Conservation (phyloP, 2,329 filamentous ascomycete species). For the Venturia asperata region DNA sequence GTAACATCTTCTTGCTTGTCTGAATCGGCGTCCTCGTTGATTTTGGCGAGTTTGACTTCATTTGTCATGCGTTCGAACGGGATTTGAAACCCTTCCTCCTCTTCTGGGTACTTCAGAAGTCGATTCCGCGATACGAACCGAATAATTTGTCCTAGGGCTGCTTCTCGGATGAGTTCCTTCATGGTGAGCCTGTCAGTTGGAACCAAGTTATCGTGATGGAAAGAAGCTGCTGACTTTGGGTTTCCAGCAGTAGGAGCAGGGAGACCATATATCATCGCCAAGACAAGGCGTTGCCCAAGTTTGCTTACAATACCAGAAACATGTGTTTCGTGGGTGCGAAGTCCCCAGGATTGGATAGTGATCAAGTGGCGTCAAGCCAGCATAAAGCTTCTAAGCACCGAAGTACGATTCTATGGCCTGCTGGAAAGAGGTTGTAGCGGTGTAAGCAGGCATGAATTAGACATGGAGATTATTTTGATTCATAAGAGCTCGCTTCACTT, state of each 20-base stretch:
- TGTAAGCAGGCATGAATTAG: constrained; percentile 2
- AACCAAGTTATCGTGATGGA: too few relatives aligned
- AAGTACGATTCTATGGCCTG: background rate
- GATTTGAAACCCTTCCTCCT: constrained; percentile 25
- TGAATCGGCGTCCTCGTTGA: constrained; percentile 11
- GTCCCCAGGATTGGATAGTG: background rate
- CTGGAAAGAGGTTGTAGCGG: background rate
- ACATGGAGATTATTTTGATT: background rate
- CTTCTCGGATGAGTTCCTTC: constrained; percentile 37
- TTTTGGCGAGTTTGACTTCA: constrained; percentile 9
- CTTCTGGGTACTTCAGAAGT: constrained; percentile 41
- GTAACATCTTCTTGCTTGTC: constrained; percentile 5
- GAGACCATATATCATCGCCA: background rate
- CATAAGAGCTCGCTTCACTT: background rate
- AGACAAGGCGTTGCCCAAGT: background rate
- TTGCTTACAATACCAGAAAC: background rate
- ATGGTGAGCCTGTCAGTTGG: constrained; percentile 20
- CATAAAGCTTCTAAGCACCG: constrained; percentile 4
- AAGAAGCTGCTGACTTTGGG: background rate
- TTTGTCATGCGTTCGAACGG: constrained; percentile 11
- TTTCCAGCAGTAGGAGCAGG: background rate
- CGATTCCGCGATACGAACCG: constrained; percentile 38
- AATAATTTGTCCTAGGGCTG: constrained; percentile 42
- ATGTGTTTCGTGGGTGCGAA: background rate
- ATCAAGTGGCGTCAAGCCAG: background rate